Base-by-base conservation (phyloP, 2,329 filamentous ascomycete genomes). In the Rhytidhysteron rufulum region DNA sequence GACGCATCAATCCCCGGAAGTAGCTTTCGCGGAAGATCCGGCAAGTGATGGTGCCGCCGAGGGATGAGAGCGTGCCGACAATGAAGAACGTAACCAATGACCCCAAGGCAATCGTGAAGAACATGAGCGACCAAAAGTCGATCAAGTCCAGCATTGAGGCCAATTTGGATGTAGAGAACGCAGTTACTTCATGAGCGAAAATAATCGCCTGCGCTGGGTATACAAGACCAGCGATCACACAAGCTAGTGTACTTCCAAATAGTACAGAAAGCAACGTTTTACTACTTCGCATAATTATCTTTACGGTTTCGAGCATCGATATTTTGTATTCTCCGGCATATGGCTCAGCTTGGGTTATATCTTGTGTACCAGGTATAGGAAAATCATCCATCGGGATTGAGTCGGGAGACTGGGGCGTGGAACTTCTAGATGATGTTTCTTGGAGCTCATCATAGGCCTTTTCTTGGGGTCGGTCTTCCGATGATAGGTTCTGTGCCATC, bases 1-100 rank as follows among this genome's bases (percentile, higher is more conserved):
- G 83, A 43, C 79, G 71, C 36, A 86, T 75, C 1, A 87, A 63
- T 0, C 82, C 79, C 2, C 80, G 75, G 55, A 87, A 78, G 86
- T 68, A 1, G 85, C 65, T 46, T 82, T 79, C 56, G 87, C 83
- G 0, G 83, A 78, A 0, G 80, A 82, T 3, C 67, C 64, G 2
- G 72, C 79, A 79, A 48, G 79, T 83, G 22, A 73, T 68, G 4
- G 79, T 63, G 47, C 86, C 84, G 48, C 78, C 78, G 18, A 80
- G 69, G 52, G 83, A 74, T 44, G 80, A 78, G 18, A 81, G 15
- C 11, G 37, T 27, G 29, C 70, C 71, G 5, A 74, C 48, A 10
- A 47, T 40, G 32, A 65, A 68, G 45, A 72, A 75, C 31, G 54
- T 65, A 3, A 65, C 24, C 0, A 58, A 56, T 19, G 68, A 63